Evolutionary conservation across 192 early-diverging fungal genomes (phyloP).

Genomic region (Entomortierella lignicola): DNA sequence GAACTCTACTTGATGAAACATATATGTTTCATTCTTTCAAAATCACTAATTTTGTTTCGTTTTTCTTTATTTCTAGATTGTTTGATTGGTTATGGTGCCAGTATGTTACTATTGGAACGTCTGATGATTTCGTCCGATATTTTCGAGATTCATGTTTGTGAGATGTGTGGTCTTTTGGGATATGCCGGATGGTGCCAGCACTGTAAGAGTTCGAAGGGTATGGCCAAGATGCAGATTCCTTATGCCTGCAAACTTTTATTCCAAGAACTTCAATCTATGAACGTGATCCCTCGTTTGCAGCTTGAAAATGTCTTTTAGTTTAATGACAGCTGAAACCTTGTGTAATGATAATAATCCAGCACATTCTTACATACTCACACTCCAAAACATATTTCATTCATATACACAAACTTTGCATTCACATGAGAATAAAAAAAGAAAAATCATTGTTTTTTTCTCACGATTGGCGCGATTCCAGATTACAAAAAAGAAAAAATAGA

Average conservation of each 20-base stretch:
- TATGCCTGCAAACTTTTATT: conserved; percentile 98
- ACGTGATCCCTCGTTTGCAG: conserved; percentile 78
- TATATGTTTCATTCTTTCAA: no score
- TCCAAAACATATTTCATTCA: no score
- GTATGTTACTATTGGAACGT: conserved; percentile 92
- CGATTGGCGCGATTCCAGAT: no score
- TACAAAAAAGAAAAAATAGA: no score
- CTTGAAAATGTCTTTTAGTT: conserved; percentile 59
- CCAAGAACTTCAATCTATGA: conserved; percentile 98
- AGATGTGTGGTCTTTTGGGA: conserved; percentile 91
- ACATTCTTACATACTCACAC: not conserved
- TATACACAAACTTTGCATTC: no score
- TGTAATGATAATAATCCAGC: not conserved
- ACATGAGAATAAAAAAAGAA: no score
- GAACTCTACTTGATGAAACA: no score
- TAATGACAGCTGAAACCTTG: conserved; percentile 1
- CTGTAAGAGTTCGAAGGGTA: conserved; percentile 86
- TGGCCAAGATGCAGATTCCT: conserved; percentile 94
- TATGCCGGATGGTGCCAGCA: conserved; percentile 92
- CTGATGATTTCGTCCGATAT: conserved; percentile 93
- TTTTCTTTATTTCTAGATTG: conserved; percentile 71
- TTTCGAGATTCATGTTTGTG: conserved; percentile 93
- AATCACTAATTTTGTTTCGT: not conserved
- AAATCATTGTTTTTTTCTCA: no score
- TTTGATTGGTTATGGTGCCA: conserved; percentile 96